Conservation (phyloP, 306 rosid species). For the Acacia crassicarpa region DNA sequence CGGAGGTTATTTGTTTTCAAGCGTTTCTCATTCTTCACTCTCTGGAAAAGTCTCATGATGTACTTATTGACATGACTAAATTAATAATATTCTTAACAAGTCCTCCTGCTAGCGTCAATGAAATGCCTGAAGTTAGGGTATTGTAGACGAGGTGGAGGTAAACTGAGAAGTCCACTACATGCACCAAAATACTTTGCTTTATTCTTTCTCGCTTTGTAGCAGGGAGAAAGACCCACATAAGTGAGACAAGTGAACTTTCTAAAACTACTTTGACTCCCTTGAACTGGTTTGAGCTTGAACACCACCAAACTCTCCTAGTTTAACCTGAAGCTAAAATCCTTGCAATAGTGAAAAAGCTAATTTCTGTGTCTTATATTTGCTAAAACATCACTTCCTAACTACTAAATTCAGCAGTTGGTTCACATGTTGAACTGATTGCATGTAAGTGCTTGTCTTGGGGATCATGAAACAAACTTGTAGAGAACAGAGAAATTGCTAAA, state of each 20-base stretch:
- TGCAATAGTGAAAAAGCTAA: not conserved
- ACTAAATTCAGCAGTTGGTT: not conserved
- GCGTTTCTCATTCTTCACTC: not conserved
- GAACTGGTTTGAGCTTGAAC: conserved; percentile 13
- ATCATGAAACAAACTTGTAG: conserved; percentile 22
- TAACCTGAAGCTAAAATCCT: not conserved
- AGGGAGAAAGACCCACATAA: conserved; percentile 1
- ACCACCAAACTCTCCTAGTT: not conserved
- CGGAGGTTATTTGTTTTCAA: not conserved
- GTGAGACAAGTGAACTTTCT: not conserved
- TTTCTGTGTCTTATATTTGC: conserved; percentile 2
- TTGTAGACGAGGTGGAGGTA: not conserved
- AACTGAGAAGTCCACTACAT: not conserved
- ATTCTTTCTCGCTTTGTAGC: conserved; percentile 9
- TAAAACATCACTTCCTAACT: conserved; percentile 18
- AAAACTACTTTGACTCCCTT: conserved; percentile 19
- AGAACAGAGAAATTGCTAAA: not conserved
- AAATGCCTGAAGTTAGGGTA: conserved; percentile 11
- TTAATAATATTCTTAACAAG: conserved; percentile 10
- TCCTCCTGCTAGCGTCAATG: not conserved
- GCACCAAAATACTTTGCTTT: not conserved
- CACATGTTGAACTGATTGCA: conserved; percentile 14
- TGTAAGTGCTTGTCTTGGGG: conserved; percentile 26
- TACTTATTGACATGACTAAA: conserved; percentile 17
- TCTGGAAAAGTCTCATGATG: conserved; percentile 19